Base-by-base conservation (phyloP, 495 filamentous ascomycete species). In the Neurospora sp. region DNA sequence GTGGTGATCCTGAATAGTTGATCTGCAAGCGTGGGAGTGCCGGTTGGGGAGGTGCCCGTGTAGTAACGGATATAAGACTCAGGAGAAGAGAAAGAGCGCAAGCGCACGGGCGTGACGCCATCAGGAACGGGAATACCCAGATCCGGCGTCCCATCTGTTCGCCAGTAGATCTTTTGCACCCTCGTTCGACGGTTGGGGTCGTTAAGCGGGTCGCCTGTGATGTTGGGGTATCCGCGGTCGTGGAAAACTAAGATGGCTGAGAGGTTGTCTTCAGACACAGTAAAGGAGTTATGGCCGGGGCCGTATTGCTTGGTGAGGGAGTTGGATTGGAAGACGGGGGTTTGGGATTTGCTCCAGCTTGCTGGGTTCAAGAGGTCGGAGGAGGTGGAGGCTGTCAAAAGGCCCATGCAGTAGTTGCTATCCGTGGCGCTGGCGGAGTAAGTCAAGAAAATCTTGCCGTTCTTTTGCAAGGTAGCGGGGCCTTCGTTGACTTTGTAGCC, bases 401-500 rank as follows among this genome's bases (percentile, higher is more conserved):
- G n/a, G n/a, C n/a, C n/a, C 21, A 89, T 79, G 75, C 81, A 84
- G 78, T 89, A 89, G 73, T 85, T 79, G 71, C 82, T 81, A 39
- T 79, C 77, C 3, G 78, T 79, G 7, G 78, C 77, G 71, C 81
- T 84, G n/a, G 86, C 87, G 3, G 84, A 85, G 78, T 84, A 89
- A 2, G 81, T 79, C 43, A 89, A 36, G 62, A 85, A 87, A 17
- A 84, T 84, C 39, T 80, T 81, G 10, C 85, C 86, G 71, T 80
- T 80, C 1, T 74, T 66, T 66, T 78, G 75, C 38, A 79, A 40
- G n/a, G 80, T 80, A 11, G 84, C 84, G 43, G 88, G 85, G 17
- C 88, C 88, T 70, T 89, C 89, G 70, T 88, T 88, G 36, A 89
- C 85, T 21, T 86, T 84, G 13, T 85, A 84, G 2, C 83, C 82